Evolutionary conservation across 148 eudicot species (phyloP).

Genomic region (Dianthus caryophyllus): DNA sequence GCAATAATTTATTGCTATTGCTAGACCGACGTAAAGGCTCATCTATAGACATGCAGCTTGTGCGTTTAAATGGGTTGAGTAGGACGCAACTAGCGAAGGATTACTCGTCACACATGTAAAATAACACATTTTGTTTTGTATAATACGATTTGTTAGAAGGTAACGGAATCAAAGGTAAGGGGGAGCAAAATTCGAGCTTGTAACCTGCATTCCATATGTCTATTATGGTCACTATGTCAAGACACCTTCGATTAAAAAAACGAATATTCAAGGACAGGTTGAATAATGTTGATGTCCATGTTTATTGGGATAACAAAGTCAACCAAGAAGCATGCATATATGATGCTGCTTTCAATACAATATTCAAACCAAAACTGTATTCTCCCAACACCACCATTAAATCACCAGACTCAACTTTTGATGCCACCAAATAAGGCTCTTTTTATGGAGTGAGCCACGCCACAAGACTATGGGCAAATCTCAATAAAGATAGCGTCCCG

Average conservation of each 20-base stretch:
- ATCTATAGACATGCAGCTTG: not conserved
- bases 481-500: constrained; percentile 5
- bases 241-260: too few species aligned
- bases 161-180: too few species aligned
- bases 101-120: not conserved
- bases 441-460: not conserved
- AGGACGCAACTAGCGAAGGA: not conserved
- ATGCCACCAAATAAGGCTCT: constrained; percentile 1
- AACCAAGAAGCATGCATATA: constrained; percentile 7
- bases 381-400: constrained; percentile 12
- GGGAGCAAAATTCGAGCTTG: too few species aligned
- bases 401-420: constrained; percentile 16
- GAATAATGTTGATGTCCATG: not conserved
- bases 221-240: too few species aligned
- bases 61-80: too few species aligned
- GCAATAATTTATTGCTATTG: not conserved
- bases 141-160: not conserved
- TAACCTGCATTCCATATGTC: too few species aligned
- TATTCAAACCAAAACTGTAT: not conserved
- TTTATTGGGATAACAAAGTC: not conserved
- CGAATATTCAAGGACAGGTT: not conserved
- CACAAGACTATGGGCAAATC: not conserved
- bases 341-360: constrained; percentile 5
- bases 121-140: not conserved
- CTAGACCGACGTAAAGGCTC: not conserved